Evolutionary conservation across 495 filamentous ascomycete genomes (phyloP).

Genomic region (Sabuloglossum arenarium): DNA sequence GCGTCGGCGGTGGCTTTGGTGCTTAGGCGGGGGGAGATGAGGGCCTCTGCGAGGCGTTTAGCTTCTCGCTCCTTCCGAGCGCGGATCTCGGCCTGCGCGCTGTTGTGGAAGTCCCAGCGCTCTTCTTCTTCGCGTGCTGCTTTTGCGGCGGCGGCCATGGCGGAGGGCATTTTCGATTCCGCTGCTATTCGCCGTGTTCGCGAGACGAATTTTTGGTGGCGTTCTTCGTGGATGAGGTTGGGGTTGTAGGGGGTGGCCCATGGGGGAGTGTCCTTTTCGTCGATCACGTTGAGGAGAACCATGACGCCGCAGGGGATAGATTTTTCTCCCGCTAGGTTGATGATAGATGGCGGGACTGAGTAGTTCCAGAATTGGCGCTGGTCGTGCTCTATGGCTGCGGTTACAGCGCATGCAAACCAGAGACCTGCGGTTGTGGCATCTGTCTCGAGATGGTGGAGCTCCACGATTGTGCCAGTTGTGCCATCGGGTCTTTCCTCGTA

Average conservation of each 20-base stretch:
- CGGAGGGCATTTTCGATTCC: neutral
- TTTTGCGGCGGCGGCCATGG: neutral
- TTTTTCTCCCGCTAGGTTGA: conserved; percentile 27
- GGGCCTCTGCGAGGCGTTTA: neutral
- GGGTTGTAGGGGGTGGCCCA: conserved; percentile 27
- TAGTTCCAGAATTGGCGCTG: conserved; percentile 30
- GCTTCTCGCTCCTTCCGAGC: neutral
- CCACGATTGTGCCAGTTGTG: neutral
- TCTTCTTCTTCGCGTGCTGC: neutral
- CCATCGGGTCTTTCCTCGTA: neutral
- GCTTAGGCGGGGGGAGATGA: neutral
- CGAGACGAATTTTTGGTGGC: neutral
- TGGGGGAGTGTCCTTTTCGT: conserved; percentile 30
- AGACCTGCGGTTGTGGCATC: neutral
- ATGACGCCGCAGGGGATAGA: conserved; percentile 42
- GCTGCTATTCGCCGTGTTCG: neutral
- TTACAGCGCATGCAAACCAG: conserved; percentile 36
- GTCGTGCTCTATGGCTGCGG: conserved; percentile 14
- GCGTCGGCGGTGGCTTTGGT: neutral
- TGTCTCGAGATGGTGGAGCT: neutral
- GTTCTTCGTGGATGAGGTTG: conserved; percentile 14
- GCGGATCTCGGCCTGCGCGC: neutral
- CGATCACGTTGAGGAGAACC: conserved; percentile 29
- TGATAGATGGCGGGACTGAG: conserved; percentile 31
- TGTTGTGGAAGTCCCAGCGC: conserved; percentile 1